Percentiles rank a stretch among this genome's conserved stretches.
These are phyloP conservation scores for Podaxis mareebaensis DNA, from an alignment of 768 basidiomycete species.

Conservation along the genomic window DNA sequence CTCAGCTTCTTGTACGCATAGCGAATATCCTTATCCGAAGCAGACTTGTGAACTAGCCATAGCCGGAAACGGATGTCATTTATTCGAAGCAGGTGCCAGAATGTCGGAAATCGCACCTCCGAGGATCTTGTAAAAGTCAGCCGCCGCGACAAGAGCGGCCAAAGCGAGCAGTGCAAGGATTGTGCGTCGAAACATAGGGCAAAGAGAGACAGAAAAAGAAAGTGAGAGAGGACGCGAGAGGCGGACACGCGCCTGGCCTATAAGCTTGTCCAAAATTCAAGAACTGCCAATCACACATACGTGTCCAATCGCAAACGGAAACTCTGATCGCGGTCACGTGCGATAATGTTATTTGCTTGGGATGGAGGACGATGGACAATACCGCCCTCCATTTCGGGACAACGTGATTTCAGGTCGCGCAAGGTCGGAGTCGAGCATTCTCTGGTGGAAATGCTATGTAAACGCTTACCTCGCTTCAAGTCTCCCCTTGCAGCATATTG, in stretches of 20 bases:
- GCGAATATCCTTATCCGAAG: slow-evolving; percentile 86
- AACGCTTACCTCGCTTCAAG: slow-evolving; percentile 4
- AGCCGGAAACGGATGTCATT: slow-evolving; percentile 12
- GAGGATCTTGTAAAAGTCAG: slow-evolving; percentile 80
- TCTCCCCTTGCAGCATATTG: not conserved
- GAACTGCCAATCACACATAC: slow-evolving; percentile 24
- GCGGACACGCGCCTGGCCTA: slow-evolving; percentile 8
- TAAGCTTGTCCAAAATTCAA: slow-evolving; percentile 10
- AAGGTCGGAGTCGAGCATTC: not conserved
- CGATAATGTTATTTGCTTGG: not conserved
- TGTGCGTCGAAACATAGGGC: slow-evolving; percentile 35
- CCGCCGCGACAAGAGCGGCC: slow-evolving; percentile 45
- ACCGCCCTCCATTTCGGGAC: not conserved
- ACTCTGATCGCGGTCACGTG: slow-evolving; percentile 3
- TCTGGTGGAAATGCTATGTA: slow-evolving; percentile 16
- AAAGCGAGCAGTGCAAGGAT: slow-evolving; percentile 39
- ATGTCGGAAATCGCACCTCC: slow-evolving; percentile 58
- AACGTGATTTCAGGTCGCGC: not conserved
- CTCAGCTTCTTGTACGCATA: slow-evolving; percentile 91
- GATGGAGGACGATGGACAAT: not conserved
- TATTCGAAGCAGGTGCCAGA: slow-evolving; percentile 25
- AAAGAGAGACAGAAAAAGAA: slow-evolving; percentile 18
- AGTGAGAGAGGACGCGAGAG: slow-evolving; percentile 15
- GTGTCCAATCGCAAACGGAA: slow-evolving; percentile 23
- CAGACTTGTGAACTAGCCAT: slow-evolving; percentile 62